Evolutionary conservation across 2,329 filamentous ascomycete genomes (phyloP), one percentile per base, ranked within the genome.

Genomic region (Colletotrichum gigasporum): DNA sequence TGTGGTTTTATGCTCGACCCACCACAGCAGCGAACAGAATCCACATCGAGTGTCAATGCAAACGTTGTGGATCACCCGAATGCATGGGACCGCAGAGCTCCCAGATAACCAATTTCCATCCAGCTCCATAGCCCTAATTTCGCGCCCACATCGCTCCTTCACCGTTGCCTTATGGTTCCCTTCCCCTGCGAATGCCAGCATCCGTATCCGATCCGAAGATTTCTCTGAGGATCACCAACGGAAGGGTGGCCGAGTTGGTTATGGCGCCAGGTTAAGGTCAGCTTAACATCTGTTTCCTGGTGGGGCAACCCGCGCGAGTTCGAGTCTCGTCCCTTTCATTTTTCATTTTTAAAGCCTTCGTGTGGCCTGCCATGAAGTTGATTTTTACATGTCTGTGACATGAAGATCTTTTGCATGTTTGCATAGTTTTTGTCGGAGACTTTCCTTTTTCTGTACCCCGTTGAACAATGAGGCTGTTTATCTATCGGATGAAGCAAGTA

Each of bases 281-380:
- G 47, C 55, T 64, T 64, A 54, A 60, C 55, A 64, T 64, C 55
- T 64, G 61, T 64, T 64, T 64, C 61, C 61, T 64, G 61, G 61
- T 64, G 61, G 61, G 61, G 61, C 61, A 64, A 64, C 61, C 61
- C 61, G 61, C 61, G 61, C 61, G 61, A 64, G 61, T 64, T 64
- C 61, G 61, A 64, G 61, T 63, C 57, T 60, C 57, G 57, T 60
- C 57, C 57, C 57, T 60, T 39, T 60, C 60, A 63, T 12, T 42
- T 63, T 60, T 35, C 8, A 2, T 50, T 47, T 14, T 35, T 14
- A 6, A 2, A 5, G 9, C 3, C 16, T 35, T n/a, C n/a, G n/a
- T n/a, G n/a, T n/a, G n/a, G n/a, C n/a, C n/a, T n/a, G n/a, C n/a
- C n/a, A n/a, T n/a, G n/a, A n/a, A n/a, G 12, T n/a, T 3, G 10